These are phyloP conservation scores for Hygrophila difformis DNA, from an alignment of 257 asterid genomes.

Conservation along the genomic window DNA sequence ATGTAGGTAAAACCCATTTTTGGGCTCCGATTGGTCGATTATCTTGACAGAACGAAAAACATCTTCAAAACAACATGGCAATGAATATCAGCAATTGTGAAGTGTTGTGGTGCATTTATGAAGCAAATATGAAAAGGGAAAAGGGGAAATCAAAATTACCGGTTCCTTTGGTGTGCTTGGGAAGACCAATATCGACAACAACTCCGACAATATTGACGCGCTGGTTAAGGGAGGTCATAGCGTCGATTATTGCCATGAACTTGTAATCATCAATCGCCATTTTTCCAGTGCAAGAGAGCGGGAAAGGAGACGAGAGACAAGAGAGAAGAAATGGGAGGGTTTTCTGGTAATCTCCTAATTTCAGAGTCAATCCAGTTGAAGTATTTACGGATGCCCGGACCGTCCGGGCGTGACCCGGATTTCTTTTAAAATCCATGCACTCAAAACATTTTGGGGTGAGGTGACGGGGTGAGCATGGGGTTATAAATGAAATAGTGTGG, in stretches of 20 bases:
- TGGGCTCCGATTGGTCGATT: constrained; percentile 50
- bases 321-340: too few relatives aligned
- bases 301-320: too few relatives aligned
- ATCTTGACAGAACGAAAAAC: constrained; percentile 39
- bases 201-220: constrained; percentile 1
- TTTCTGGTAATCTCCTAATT: too few relatives aligned
- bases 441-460: too few relatives aligned
- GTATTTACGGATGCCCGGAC: too few relatives aligned
- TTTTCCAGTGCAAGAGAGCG: too few relatives aligned
- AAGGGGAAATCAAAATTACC: not conserved
- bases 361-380: too few relatives aligned
- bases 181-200: not conserved
- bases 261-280: not conserved
- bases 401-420: too few relatives aligned
- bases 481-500: too few relatives aligned
- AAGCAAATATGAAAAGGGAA: not conserved
- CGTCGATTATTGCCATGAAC: not conserved
- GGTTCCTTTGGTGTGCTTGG: constrained; percentile 1
- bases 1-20: constrained; percentile 31
- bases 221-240: not conserved
- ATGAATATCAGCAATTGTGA: too few relatives aligned
- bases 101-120: not conserved
- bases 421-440: too few relatives aligned
- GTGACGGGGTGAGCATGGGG: too few relatives aligned
- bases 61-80: constrained; percentile 33